Percentiles rank a stretch among this genome's conserved stretches.
These are phyloP conservation scores for Colletotrichum filicis DNA, from an alignment of 2,329 filamentous ascomycete species.

Conservation along the genomic window DNA sequence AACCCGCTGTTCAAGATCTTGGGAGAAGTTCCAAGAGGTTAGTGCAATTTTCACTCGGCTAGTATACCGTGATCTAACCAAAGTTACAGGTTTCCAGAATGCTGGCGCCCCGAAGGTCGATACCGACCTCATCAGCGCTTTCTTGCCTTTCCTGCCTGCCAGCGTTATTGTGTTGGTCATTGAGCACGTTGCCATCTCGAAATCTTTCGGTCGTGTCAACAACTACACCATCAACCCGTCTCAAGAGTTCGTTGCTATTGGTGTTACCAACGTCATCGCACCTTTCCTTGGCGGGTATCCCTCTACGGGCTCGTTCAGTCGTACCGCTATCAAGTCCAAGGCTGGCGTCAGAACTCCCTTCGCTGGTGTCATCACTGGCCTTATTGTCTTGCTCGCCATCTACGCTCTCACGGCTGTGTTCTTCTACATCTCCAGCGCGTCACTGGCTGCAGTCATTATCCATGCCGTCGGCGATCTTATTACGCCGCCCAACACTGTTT, in stretches of 20 bases:
- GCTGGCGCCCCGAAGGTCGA: slow-evolving; percentile 79
- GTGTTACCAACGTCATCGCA: slow-evolving; percentile 87
- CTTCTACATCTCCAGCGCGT: slow-evolving; percentile 89
- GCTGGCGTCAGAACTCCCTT: slow-evolving; percentile 93
- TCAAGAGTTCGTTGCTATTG: slow-evolving; percentile 95
- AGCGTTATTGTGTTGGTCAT: slow-evolving; percentile 95
- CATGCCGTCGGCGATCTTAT: slow-evolving; percentile 95
- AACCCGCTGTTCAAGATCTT: slow-evolving; percentile 80
- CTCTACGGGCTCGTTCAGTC: slow-evolving; percentile 93
- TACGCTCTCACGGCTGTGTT: slow-evolving; percentile 91
- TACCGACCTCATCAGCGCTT: slow-evolving; percentile 71
- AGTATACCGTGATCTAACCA: not conserved
- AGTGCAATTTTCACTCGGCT: not conserved
- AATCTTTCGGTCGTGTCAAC: slow-evolving; percentile 95
- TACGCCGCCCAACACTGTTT: slow-evolving; percentile 89
- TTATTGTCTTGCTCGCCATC: slow-evolving; percentile 88
- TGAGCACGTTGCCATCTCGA: slow-evolving; percentile 96
- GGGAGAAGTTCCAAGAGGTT: slow-evolving; percentile 79
- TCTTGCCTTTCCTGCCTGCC: slow-evolving; percentile 80
- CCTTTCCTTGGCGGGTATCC: slow-evolving; percentile 94
- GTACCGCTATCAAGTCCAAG: slow-evolving; percentile 97
- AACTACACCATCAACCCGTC: slow-evolving; percentile 97
- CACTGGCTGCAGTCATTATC: slow-evolving; percentile 90
- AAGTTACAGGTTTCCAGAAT: slow-evolving; percentile 75
- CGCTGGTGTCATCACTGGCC: slow-evolving; percentile 87